A percentile compares a stretch with the other conserved stretches of the same genome.
Evolutionary conservation across 1,284 basidiomycete species (phyloP).

Genomic region (Cutaneotrichosporon curvatum): DNA sequence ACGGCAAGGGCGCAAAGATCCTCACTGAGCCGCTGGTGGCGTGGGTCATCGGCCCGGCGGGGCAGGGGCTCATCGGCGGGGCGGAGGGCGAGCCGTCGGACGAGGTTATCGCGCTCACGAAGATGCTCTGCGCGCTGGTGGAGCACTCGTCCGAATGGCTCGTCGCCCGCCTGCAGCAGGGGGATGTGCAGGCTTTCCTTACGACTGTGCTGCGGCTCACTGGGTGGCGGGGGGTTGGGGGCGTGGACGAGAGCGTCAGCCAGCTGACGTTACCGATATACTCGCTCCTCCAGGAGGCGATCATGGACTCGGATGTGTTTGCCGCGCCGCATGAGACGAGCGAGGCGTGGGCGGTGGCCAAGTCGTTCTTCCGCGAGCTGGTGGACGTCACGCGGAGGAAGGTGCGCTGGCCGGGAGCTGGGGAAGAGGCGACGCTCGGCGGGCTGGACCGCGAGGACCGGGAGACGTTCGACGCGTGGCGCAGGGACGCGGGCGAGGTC

Average conservation of each 20-base stretch:
- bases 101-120: conserved; percentile 56
- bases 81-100: conserved; percentile 33
- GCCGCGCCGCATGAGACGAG: conserved; percentile 49
- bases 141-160: conserved; percentile 80
- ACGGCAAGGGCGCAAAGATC: conserved; percentile 62
- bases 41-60: conserved; percentile 57
- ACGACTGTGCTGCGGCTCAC: conserved; percentile 66
- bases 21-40: conserved; percentile 73
- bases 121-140: conserved; percentile 68
- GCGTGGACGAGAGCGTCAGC: conserved; percentile 73
- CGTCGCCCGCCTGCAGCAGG: conserved; percentile 58
- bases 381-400: conserved; percentile 65
- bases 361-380: conserved; percentile 68
- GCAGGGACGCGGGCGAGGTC: conserved; percentile 81
- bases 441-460: conserved; percentile 58
- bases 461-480: conserved; percentile 51
- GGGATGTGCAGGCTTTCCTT: conserved; percentile 62
- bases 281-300: conserved; percentile 77
- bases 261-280: conserved; percentile 79
- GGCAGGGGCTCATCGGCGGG: conserved; percentile 23
- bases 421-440: conserved; percentile 42
- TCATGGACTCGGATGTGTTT: conserved; percentile 62
- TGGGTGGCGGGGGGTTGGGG: conserved; percentile 64
- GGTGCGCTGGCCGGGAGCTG: conserved; percentile 58
- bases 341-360: conserved; percentile 54